Evolutionary conservation across 1,284 basidiomycete genomes (phyloP).

Genomic region (Psilocybe mexicana): DNA sequence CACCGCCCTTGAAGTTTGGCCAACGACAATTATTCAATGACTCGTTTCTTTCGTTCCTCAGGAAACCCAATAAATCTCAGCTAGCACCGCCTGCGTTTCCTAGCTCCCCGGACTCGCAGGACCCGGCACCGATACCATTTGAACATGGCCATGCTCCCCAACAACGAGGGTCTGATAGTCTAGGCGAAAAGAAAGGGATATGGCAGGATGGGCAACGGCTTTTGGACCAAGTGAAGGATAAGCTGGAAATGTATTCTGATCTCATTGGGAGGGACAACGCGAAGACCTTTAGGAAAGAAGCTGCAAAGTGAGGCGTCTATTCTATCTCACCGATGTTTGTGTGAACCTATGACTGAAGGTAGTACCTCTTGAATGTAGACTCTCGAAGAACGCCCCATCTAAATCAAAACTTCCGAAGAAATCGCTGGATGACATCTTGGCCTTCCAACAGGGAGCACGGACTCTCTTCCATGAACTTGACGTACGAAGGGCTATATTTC

Average conservation of each 20-base stretch:
- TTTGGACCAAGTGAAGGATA: constrained; percentile 25
- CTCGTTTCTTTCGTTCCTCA: constrained; percentile 26
- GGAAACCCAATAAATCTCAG: constrained; percentile 23
- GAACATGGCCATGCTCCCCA: constrained; percentile 9
- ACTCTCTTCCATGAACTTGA: constrained; percentile 24
- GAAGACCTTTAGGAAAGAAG: constrained; percentile 26
- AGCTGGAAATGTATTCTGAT: constrained; percentile 22
- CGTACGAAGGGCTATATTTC: constrained; percentile 9
- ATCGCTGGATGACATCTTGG: constrained; percentile 17
- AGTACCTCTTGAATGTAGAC: constrained; percentile 8
- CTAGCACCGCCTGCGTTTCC: constrained; percentile 17
- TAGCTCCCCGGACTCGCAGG: constrained; percentile 22
- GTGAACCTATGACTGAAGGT: neutral
- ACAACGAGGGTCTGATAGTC: constrained; percentile 10
- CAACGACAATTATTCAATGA: constrained; percentile 26
- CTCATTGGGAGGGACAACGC: constrained; percentile 24
- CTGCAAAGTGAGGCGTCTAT: constrained; percentile 22
- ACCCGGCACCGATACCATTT: constrained; percentile 14
- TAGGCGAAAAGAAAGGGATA: constrained; percentile 23
- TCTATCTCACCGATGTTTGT: neutral
- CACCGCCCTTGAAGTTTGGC: constrained; percentile 26
- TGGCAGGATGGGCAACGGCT: constrained; percentile 21
- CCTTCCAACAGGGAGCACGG: constrained; percentile 23
- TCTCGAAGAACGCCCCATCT: constrained; percentile 25
- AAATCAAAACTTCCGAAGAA: constrained; percentile 27